These are phyloP conservation scores for Termitomyces sp. DNA, from an alignment of 768 basidiomycete species.

Conservation along the genomic window DNA sequence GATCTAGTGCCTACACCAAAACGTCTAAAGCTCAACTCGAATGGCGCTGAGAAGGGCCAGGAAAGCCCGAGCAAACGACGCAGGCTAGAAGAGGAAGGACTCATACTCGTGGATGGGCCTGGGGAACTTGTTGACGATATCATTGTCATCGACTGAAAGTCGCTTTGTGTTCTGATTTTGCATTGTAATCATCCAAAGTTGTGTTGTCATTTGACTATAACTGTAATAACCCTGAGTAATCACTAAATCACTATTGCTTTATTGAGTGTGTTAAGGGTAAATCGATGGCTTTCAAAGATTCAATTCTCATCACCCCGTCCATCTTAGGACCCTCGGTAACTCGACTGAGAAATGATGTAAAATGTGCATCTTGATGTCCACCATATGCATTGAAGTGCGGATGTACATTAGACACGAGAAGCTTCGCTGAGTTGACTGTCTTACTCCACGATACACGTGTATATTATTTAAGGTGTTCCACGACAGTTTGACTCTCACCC, in stretches of 20 bases:
- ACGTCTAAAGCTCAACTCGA: constrained; percentile 31
- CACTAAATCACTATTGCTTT: no score
- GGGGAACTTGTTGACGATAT: constrained; percentile 57
- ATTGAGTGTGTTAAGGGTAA: neutral
- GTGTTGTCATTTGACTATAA: neutral
- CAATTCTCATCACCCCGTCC: no score
- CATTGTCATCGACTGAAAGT: constrained; percentile 44
- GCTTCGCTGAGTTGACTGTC: no score
- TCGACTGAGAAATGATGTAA: no score
- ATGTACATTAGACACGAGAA: no score
- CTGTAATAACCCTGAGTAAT: neutral
- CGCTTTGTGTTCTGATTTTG: neutral
- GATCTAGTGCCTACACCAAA: constrained; percentile 59
- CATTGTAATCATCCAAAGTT: neutral
- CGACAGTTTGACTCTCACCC: neutral
- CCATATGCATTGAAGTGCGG: no score
- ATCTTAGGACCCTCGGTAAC: no score
- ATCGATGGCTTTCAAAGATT: neutral
- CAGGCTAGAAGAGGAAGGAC: constrained; percentile 69
- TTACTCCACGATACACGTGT: no score
- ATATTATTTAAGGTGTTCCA: neutral
- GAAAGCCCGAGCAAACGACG: constrained; percentile 62
- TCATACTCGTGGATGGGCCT: constrained; percentile 60
- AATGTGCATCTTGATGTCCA: no score
- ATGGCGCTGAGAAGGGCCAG: constrained; percentile 17